A percentile compares a stretch with the other conserved stretches of the same genome.
phyloP scores from a whole-genome alignment of 139 green algal species.

The Edaphochlamys debaryana region DNA sequence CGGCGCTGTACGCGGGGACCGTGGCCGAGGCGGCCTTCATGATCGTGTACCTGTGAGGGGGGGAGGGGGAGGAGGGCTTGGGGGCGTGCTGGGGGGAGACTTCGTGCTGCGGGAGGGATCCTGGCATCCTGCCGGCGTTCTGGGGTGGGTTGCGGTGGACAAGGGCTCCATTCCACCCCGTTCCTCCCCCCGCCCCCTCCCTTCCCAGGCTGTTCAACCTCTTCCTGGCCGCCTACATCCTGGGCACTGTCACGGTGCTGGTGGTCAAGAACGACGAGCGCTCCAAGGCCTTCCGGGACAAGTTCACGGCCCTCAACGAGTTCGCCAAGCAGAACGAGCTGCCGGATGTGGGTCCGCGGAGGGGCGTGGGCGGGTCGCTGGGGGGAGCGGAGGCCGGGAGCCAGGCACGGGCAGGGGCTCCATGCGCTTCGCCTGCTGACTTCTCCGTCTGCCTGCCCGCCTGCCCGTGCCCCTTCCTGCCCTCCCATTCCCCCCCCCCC shows the following conservation, averaged over 20 bases:
- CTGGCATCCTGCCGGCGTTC: no score
- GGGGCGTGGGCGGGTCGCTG: background rate
- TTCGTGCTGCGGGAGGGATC: no score
- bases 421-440: background rate
- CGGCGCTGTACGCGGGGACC: background rate
- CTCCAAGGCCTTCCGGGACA: background rate
- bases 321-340: conserved; percentile 20
- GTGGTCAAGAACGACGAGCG: conserved; percentile 22
- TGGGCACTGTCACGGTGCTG: conserved; percentile 51
- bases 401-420: no score
- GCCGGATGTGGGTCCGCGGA: background rate
- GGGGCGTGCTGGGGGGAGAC: no score
- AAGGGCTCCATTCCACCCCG: no score
- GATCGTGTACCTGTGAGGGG: conserved; percentile 32
- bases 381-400: background rate
- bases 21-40: conserved; percentile 22
- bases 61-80: background rate
- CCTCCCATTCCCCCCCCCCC: no score
- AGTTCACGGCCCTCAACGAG: background rate
- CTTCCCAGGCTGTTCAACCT: conserved; percentile 33
- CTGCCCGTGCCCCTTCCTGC: background rate
- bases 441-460: background rate
- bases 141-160: no score
- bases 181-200: no score
- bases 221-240: conserved; percentile 43